These are phyloP conservation scores for Malassezia yamatoensis DNA, from an alignment of 1,284 basidiomycete species.

Conservation along the genomic window DNA sequence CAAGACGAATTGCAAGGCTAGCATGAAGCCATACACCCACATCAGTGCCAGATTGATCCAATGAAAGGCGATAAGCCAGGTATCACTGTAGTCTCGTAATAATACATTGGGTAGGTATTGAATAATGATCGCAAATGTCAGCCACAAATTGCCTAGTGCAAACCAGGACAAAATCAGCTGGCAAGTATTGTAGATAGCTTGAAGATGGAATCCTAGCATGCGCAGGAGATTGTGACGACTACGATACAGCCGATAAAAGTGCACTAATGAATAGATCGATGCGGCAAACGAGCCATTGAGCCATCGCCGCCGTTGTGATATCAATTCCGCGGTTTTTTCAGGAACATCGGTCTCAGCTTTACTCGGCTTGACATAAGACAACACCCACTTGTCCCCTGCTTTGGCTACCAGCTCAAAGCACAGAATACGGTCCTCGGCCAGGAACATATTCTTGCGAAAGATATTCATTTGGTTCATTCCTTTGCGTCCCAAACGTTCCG, in stretches of 20 bases:
- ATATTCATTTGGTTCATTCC: conserved; percentile 97
- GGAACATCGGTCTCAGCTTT: conserved; percentile 93
- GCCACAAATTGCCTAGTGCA: conserved; percentile 78
- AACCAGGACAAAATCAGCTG: conserved; percentile 90
- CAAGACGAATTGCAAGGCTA: conserved; percentile 81
- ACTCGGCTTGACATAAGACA: conserved; percentile 87
- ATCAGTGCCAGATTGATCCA: conserved; percentile 67
- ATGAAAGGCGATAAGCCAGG: conserved; percentile 58
- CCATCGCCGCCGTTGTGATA: conserved; percentile 86
- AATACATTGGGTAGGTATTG: conserved; percentile 66
- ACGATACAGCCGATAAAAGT: conserved; percentile 85
- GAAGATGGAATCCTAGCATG: conserved; percentile 88
- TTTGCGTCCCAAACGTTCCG: conserved; percentile 80
- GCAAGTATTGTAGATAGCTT: conserved; percentile 81
- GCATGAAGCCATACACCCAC: conserved; percentile 75
- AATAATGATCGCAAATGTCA: conserved; percentile 93
- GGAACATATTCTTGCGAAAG: conserved; percentile 61
- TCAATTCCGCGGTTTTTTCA: conserved; percentile 67
- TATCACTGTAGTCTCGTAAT: conserved; percentile 63
- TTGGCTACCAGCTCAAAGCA: conserved; percentile 96
- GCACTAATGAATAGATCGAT: conserved; percentile 76
- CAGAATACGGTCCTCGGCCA: conserved; percentile 66
- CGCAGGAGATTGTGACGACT: conserved; percentile 69
- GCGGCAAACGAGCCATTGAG: conserved; percentile 94
- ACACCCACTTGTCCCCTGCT: conserved; percentile 67